phyloP scores from a whole-genome alignment of 768 basidiomycete genomes.

The Psilocybe azurescens region DNA sequence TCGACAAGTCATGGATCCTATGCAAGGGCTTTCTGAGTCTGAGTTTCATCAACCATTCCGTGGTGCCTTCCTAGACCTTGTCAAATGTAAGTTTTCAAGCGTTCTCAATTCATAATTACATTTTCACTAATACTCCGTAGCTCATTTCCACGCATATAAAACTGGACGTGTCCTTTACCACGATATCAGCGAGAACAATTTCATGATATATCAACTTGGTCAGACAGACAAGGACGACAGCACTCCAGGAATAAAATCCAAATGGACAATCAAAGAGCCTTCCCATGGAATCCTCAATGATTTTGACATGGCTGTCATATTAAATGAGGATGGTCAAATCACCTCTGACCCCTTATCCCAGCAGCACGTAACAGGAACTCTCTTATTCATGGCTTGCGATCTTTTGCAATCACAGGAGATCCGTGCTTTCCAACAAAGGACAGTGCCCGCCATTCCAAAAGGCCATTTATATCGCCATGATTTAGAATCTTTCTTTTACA shows the following conservation, averaged over 20 bases:
- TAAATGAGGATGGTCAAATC: too few species aligned
- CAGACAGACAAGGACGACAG: background rate
- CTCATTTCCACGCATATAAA: slow-evolving; percentile 28
- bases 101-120: too few species aligned
- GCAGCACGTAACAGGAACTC: background rate
- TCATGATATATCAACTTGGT: slow-evolving; percentile 27
- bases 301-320: slow-evolving; percentile 32
- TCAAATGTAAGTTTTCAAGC: too few species aligned
- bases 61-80: too few species aligned
- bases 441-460: slow-evolving; percentile 2
- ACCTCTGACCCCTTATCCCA: background rate
- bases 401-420: background rate
- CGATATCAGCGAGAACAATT: slow-evolving; percentile 35
- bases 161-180: slow-evolving; percentile 32
- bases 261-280: background rate
- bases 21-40: too few species aligned
- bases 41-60: too few species aligned
- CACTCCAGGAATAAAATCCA: too few species aligned
- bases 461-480: slow-evolving; percentile 28
- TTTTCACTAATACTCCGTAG: slow-evolving; percentile 5
- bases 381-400: background rate
- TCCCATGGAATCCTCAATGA: slow-evolving; percentile 31
- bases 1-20: too few species aligned
- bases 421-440: too few species aligned
- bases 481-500: slow-evolving; percentile 29